Conservation (phyloP, 495 filamentous ascomycete species). For the Symbiotaphrina buchneri region DNA sequence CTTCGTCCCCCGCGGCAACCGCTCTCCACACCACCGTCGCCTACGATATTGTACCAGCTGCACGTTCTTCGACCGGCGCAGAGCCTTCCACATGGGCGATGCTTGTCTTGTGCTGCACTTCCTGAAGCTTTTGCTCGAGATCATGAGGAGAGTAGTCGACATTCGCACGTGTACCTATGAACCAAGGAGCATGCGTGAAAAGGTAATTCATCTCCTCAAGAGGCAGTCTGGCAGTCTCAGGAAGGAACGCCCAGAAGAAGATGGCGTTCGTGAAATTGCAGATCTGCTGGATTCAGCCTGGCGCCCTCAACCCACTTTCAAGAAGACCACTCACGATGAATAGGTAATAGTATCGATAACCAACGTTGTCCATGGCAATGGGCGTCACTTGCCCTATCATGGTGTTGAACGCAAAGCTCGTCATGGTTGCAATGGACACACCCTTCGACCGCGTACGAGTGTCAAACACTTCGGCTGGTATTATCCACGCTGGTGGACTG, state of each 20-base stretch:
- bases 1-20: too few relatives aligned
- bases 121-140: constrained; percentile 17
- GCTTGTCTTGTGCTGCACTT: constrained; percentile 18
- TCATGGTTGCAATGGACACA: constrained; percentile 43
- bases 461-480: constrained; percentile 50
- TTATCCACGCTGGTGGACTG: constrained; percentile 22
- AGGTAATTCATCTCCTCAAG: constrained; percentile 51
- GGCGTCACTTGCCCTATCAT: constrained; percentile 51
- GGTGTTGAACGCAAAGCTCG: constrained; percentile 46
- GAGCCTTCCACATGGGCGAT: neutral
- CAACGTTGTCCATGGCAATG: constrained; percentile 26
- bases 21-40: too few relatives aligned
- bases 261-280: constrained; percentile 34
- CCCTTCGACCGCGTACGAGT: constrained; percentile 42
- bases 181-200: constrained; percentile 43
- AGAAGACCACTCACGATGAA: constrained; percentile 19
- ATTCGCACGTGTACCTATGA: constrained; percentile 27
- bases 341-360: constrained; percentile 30
- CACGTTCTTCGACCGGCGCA: constrained; percentile 6
- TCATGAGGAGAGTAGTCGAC: constrained; percentile 17
- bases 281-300: constrained; percentile 7
- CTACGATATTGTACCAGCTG: too few relatives aligned
- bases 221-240: constrained; percentile 40
- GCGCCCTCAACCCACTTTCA: neutral
- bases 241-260: constrained; percentile 41